phyloP scores from a whole-genome alignment of 106 monocot genomes.

The Amphibolis antarctica region DNA sequence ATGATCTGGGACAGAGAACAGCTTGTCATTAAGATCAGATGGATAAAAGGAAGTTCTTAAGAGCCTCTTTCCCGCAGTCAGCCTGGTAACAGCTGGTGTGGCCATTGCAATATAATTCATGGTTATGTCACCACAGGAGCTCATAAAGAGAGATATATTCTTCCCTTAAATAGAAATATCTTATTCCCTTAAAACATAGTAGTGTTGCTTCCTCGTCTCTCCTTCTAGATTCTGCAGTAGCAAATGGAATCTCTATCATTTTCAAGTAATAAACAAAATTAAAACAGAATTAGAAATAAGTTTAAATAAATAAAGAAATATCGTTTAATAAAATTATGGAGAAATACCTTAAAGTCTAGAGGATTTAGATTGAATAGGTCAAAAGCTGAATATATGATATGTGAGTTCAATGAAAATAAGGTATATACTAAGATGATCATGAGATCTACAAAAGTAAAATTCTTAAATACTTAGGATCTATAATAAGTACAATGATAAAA shows the following conservation, averaged over 20 bases:
- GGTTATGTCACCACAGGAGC: neutral
- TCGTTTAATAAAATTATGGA: too few relatives aligned
- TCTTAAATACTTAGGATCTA: too few relatives aligned
- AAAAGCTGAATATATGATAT: too few relatives aligned
- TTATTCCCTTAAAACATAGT: neutral
- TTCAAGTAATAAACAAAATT: too few relatives aligned
- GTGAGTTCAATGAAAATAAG: too few relatives aligned
- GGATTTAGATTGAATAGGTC: too few relatives aligned
- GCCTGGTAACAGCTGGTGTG: constrained; percentile 62
- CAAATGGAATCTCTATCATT: neutral
- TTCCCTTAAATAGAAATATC: neutral
- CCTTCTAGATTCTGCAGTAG: neutral
- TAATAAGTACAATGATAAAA: too few relatives aligned
- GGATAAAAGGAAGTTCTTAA: constrained; percentile 59
- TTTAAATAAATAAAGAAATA: neutral
- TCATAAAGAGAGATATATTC: neutral
- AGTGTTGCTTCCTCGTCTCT: neutral
- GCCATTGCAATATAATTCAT: constrained; percentile 23
- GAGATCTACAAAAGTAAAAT: too few relatives aligned
- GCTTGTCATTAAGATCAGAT: constrained; percentile 47
- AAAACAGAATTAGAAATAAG: neutral
- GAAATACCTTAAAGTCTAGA: too few relatives aligned
- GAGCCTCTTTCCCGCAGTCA: constrained; percentile 67
- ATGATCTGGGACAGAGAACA: constrained; percentile 35
- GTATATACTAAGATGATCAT: too few relatives aligned